Percentiles rank a stretch among this genome's conserved stretches.
phyloP scores from a whole-genome alignment of 2,329 filamentous ascomycete species.

The Colletotrichum karsti region DNA sequence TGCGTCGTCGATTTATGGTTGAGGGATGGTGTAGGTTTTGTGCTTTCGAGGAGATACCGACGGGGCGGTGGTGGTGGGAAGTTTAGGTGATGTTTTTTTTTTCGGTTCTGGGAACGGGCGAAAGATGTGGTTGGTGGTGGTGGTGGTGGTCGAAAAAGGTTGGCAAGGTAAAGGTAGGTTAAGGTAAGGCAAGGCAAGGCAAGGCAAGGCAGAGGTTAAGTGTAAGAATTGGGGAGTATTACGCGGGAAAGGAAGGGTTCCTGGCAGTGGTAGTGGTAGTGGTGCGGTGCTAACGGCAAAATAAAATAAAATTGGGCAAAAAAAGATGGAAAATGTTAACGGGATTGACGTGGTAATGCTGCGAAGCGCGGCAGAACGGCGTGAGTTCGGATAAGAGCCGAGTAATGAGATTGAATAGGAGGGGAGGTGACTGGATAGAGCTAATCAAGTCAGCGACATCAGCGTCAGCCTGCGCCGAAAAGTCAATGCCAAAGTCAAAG shows the following conservation, averaged over 20 bases:
- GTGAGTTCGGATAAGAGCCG: constrained; percentile 19
- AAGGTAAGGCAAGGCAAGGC: too few species aligned
- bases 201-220: neutral
- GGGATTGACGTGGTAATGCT: neutral
- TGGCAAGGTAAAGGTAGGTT: neutral
- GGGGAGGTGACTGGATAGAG: neutral
- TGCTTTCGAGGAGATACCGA: neutral
- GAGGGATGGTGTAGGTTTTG: constrained; percentile 1
- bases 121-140: neutral
- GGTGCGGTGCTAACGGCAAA: neutral
- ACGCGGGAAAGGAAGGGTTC: constrained; percentile 14
- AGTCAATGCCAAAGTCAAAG: too few species aligned
- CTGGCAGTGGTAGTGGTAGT: constrained; percentile 1
- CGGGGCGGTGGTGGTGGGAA: constrained; percentile 4
- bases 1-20: constrained; percentile 14
- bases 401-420: neutral
- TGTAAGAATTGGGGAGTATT: neutral
- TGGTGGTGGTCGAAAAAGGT: neutral
- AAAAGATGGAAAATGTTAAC: neutral
- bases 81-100: constrained; percentile 20
- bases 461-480: too few species aligned
- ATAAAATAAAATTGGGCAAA: neutral
- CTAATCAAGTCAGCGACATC: too few species aligned
- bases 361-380: neutral
- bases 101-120: neutral